These are phyloP conservation scores for Inosperma sp. DNA, from an alignment of 768 basidiomycete genomes.

Conservation along the genomic window DNA sequence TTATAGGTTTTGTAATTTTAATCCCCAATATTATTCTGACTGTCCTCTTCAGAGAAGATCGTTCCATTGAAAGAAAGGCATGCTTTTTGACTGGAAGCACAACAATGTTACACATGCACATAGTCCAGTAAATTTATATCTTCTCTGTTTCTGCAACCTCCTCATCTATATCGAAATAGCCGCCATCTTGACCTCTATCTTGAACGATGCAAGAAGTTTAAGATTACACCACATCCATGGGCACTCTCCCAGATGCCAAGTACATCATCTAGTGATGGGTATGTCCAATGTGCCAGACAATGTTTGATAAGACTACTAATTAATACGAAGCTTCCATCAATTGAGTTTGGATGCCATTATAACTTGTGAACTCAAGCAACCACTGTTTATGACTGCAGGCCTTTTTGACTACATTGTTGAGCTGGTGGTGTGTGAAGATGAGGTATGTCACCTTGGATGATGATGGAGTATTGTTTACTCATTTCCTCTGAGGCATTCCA, in stretches of 20 bases:
- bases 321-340: background rate
- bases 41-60: background rate
- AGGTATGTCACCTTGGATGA: background rate
- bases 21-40: background rate
- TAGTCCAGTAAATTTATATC: background rate
- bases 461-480: background rate
- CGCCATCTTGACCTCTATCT: slow-evolving; percentile 1
- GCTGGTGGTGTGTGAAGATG: slow-evolving; percentile 15
- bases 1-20: background rate
- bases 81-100: background rate
- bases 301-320: background rate
- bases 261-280: background rate
- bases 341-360: background rate
- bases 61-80: background rate
- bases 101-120: background rate
- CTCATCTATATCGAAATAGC: background rate
- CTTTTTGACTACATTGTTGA: slow-evolving; percentile 13
- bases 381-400: slow-evolving; percentile 4
- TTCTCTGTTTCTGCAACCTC: background rate
- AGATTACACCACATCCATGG: background rate
- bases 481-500: background rate
- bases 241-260: background rate
- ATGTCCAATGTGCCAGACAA: background rate
- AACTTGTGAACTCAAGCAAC: slow-evolving; percentile 1
- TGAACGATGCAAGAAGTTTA: background rate